Percentiles rank a stretch among this genome's conserved stretches.
Evolutionary conservation across 2,329 filamentous ascomycete genomes (phyloP).

Genomic region (Sporothrix phasma): DNA sequence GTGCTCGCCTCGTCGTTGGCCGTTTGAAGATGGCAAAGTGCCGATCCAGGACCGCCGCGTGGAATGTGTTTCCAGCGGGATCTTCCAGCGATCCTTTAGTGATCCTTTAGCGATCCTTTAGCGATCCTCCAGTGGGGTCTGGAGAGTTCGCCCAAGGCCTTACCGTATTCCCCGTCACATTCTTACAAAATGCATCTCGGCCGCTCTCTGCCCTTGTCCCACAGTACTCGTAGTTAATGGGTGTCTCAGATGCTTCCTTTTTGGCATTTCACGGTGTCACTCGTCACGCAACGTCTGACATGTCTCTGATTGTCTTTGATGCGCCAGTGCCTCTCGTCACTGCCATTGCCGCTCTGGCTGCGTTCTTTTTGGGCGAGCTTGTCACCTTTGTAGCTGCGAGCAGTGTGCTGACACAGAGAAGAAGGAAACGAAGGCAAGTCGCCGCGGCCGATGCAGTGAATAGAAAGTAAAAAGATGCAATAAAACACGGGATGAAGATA

Average conservation of each 20-base stretch:
- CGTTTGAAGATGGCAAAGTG: background rate
- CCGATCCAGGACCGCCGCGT: slow-evolving; percentile 1
- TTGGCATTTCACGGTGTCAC: background rate
- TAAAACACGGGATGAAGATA: too few relatives aligned
- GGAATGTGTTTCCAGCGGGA: background rate
- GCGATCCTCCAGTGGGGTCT: too few relatives aligned
- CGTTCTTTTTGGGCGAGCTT: too few relatives aligned
- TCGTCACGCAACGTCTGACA: background rate
- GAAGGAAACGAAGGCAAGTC: background rate
- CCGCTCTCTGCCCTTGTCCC: background rate
- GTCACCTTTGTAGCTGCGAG: too few relatives aligned
- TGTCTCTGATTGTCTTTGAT: background rate
- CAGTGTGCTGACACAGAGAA: background rate
- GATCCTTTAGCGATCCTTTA: background rate
- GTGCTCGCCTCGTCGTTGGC: background rate
- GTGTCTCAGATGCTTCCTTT: slow-evolving; percentile 1
- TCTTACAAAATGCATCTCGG: background rate
- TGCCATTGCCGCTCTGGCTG: background rate
- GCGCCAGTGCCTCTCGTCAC: background rate
- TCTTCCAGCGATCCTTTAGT: background rate
- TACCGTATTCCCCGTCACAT: too few relatives aligned
- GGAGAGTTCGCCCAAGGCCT: background rate
- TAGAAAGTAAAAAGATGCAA: too few relatives aligned
- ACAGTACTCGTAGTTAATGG: background rate
- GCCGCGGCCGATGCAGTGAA: too few relatives aligned